Evolutionary conservation across 345 rosid species (phyloP).

Genomic region (Populus simonii): DNA sequence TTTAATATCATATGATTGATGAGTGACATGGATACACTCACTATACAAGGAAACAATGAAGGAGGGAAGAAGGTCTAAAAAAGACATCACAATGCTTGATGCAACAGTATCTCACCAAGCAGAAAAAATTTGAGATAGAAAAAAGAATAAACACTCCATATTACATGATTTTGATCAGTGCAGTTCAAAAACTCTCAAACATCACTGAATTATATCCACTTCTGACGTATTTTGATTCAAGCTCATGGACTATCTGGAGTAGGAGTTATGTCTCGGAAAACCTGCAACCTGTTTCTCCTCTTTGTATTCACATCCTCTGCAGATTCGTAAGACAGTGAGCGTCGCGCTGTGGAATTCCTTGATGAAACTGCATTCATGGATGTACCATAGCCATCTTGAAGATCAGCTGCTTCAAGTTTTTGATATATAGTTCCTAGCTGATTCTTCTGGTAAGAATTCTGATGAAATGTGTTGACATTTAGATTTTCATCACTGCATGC

Average conservation of each 20-base stretch:
- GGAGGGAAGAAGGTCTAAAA: not conserved
- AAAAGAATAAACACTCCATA: no score
- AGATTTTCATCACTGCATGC: conserved; percentile 38
- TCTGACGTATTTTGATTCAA: no score
- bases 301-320: conserved; percentile 1
- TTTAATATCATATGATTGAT: not conserved
- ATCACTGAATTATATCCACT: no score
- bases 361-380: conserved; percentile 10
- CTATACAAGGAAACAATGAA: not conserved
- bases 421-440: conserved; percentile 20
- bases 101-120: no score
- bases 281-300: conserved; percentile 43
- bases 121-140: no score
- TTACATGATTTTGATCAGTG: not conserved
- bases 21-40: not conserved
- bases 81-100: not conserved
- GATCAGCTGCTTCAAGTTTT: conserved; percentile 25
- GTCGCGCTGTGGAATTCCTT: conserved; percentile 21
- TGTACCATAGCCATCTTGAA: conserved; percentile 17
- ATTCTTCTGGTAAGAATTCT: conserved; percentile 16
- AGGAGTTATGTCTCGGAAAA: conserved; percentile 55
- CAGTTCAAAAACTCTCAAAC: not conserved
- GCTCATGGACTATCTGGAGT: conserved; percentile 35
- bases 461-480: conserved; percentile 35
- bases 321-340: conserved; percentile 32